Evolutionary conservation across 2,329 filamentous ascomycete genomes (phyloP).

Genomic region (Beauveria medogensis): DNA sequence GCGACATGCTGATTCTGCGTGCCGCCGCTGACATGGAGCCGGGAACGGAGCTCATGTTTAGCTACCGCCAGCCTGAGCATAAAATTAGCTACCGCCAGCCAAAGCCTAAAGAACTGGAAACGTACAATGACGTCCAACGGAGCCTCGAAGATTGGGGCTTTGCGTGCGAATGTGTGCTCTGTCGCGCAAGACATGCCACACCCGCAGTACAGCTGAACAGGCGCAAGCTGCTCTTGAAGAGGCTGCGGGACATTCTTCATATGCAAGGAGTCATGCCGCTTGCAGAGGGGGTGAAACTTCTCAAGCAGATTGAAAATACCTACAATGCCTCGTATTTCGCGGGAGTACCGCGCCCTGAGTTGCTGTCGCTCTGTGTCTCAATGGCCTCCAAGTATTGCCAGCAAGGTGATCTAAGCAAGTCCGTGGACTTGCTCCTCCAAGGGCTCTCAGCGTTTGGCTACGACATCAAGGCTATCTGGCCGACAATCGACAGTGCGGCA

Average conservation of each 20-base stretch:
- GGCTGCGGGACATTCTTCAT: not conserved
- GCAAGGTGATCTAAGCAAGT: conserved; percentile 4
- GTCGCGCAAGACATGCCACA: conserved; percentile 21
- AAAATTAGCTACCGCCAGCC: conserved; percentile 27
- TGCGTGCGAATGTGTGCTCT: conserved; percentile 32
- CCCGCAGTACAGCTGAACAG: conserved; percentile 7
- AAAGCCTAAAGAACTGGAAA: conserved; percentile 1
- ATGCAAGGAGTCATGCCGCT: not conserved
- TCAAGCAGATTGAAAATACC: not conserved
- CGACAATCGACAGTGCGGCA: not conserved
- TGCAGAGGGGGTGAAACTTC: not conserved
- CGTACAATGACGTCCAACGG: conserved; percentile 24
- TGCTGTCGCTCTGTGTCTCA: not conserved
- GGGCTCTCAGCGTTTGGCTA: conserved; percentile 5
- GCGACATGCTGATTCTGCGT: conserved; percentile 44
- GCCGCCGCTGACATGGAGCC: conserved; percentile 34
- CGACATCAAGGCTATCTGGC: not conserved
- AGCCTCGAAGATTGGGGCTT: conserved; percentile 31
- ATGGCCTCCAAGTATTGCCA: not conserved
- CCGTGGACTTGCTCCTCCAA: conserved; percentile 13
- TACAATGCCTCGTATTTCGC: not conserved
- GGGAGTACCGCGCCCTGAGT: not conserved
- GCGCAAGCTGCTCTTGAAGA: conserved; percentile 13
- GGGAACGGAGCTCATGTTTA: conserved; percentile 36
- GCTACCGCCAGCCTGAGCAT: conserved; percentile 24